phyloP scores from a whole-genome alignment of 2,329 filamentous ascomycete species.

The Hysterium pulicare region DNA sequence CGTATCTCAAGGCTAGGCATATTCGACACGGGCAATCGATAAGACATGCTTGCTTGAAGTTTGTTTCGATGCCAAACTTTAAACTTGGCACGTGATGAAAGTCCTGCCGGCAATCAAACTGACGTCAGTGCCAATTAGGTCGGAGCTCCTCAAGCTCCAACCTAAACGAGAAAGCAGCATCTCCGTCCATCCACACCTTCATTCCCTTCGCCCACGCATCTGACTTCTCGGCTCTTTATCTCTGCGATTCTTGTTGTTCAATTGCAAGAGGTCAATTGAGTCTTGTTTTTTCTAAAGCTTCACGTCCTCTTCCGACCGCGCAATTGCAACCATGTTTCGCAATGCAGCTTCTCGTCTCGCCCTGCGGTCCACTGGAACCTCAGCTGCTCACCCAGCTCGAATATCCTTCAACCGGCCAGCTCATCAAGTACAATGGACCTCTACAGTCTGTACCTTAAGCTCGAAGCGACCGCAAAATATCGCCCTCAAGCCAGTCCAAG shows the following conservation, averaged over 20 bases:
- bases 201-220: neutral
- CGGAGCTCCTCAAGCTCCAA: too few species aligned
- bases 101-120: too few species aligned
- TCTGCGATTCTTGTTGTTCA: neutral
- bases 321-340: conserved; percentile 39
- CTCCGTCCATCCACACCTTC: neutral
- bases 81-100: too few species aligned
- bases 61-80: too few species aligned
- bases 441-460: conserved; percentile 41
- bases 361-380: conserved; percentile 35
- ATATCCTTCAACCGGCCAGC: conserved; percentile 17
- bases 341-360: conserved; percentile 42
- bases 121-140: too few species aligned
- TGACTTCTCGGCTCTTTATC: neutral
- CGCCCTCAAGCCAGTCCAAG: conserved; percentile 32
- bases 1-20: too few species aligned
- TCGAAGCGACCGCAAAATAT: conserved; percentile 32
- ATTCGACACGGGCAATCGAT: too few species aligned
- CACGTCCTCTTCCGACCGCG: conserved; percentile 17
- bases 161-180: too few species aligned
- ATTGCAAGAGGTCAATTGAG: neutral
- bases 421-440: conserved; percentile 34
- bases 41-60: too few species aligned
- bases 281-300: neutral
- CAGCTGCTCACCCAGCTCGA: conserved; percentile 27